Percentiles rank a stretch among this genome's conserved stretches.
Conservation (phyloP, 2,329 filamentous ascomycete species). For the Mycosphaerella arachidis region DNA sequence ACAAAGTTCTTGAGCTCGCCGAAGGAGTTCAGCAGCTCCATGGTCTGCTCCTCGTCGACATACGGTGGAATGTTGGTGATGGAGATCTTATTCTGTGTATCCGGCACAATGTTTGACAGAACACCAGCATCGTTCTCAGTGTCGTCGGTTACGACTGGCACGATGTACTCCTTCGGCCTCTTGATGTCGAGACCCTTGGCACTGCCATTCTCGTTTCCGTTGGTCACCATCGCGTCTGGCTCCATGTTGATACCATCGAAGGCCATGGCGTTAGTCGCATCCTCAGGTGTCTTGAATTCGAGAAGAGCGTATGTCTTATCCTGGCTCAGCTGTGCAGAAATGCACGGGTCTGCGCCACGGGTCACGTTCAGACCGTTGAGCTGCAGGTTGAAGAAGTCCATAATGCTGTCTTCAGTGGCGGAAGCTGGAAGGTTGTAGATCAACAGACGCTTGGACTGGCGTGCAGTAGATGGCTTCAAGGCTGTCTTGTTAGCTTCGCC, state of each 20-base stretch:
- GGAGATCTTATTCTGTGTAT: conserved; percentile 92
- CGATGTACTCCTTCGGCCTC: conserved; percentile 95
- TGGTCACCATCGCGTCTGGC: conserved; percentile 52
- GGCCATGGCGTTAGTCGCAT: conserved; percentile 86
- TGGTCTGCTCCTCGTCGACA: conserved; percentile 85
- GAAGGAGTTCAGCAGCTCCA: conserved; percentile 83
- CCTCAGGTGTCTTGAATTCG: conserved; percentile 82
- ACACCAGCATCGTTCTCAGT: conserved; percentile 69
- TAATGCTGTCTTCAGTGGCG: conserved; percentile 69
- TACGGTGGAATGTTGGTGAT: conserved; percentile 85
- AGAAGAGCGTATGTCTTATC: conserved; percentile 78
- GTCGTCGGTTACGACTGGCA: conserved; percentile 72
- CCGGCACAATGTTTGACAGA: conserved; percentile 75
- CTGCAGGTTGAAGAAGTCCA: conserved; percentile 91
- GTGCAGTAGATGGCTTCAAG: conserved; percentile 86
- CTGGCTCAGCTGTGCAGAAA: conserved; percentile 74
- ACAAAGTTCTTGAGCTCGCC: conserved; percentile 90
- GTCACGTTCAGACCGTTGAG: conserved; percentile 95
- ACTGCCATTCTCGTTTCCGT: conserved; percentile 51
- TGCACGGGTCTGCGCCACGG: conserved; percentile 76
- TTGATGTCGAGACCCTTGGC: conserved; percentile 65
- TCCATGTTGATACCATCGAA: conserved; percentile 87
- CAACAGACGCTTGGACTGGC: conserved; percentile 89
- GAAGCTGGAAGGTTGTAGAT: conserved; percentile 73
- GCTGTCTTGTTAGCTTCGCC: conserved; percentile 67